Evolutionary conservation across 768 basidiomycete genomes (phyloP).

Genomic region (Tricholoma furcatifolium): DNA sequence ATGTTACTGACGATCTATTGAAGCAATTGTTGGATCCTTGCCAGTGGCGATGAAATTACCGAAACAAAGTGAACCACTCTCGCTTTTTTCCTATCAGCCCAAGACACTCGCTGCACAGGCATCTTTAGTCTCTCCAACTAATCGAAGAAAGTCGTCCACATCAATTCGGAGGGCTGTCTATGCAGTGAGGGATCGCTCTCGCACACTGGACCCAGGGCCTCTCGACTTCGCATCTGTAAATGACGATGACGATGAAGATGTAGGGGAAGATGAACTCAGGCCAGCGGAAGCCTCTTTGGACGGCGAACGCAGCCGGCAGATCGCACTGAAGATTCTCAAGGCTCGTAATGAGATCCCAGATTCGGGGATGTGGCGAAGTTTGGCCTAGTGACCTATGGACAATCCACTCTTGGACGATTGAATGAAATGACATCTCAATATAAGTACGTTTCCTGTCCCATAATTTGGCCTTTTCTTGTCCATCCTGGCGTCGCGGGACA

Average conservation of each 20-base stretch:
- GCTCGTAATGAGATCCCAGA: conserved; percentile 66
- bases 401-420: not conserved
- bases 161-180: conserved; percentile 61
- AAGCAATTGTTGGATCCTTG: conserved; percentile 42
- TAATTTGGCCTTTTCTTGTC: conserved; percentile 20
- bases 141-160: conserved; percentile 38
- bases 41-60: conserved; percentile 57
- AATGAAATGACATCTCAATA: conserved; percentile 9
- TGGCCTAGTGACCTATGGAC: conserved; percentile 36
- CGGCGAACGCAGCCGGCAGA: conserved; percentile 51
- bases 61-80: conserved; percentile 37
- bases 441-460: conserved; percentile 19
- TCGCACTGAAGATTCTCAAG: conserved; percentile 68
- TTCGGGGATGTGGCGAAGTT: conserved; percentile 80
- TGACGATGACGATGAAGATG: conserved; percentile 43
- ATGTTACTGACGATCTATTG: not conserved
- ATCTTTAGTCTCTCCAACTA: conserved; percentile 28
- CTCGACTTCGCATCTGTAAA: conserved; percentile 57
- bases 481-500: not conserved
- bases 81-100: conserved; percentile 58
- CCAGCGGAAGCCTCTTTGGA: conserved; percentile 25
- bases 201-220: conserved; percentile 67
- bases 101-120: conserved; percentile 42
- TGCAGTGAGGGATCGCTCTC: conserved; percentile 64
- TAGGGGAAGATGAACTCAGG: conserved; percentile 16